phyloP scores from a whole-genome alignment of 2,329 filamentous ascomycete species.

The Pseudogymnoascus destructans region DNA sequence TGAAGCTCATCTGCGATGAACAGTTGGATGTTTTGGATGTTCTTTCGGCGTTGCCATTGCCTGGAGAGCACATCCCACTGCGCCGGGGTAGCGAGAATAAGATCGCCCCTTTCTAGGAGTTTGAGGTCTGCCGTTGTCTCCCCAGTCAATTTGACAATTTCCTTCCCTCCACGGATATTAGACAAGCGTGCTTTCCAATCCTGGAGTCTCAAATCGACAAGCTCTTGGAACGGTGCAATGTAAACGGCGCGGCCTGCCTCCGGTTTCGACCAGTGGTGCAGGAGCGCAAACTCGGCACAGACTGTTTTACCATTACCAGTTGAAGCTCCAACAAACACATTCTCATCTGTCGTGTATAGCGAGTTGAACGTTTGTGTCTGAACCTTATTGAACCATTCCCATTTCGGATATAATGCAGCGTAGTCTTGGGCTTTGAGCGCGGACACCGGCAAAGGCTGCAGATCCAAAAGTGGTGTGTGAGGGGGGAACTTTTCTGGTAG shows the following conservation, averaged over 20 bases:
- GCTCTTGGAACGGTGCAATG: conserved; percentile 85
- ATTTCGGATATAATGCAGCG: conserved; percentile 65
- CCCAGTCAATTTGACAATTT: conserved; percentile 83
- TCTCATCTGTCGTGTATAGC: conserved; percentile 80
- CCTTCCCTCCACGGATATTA: conserved; percentile 66
- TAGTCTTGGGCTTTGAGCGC: conserved; percentile 81
- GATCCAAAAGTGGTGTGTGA: conserved; percentile 80
- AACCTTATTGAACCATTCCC: conserved; percentile 88
- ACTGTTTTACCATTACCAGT: conserved; percentile 94
- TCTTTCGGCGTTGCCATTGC: conserved; percentile 94
- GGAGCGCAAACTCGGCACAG: conserved; percentile 84
- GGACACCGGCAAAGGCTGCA: conserved; percentile 80
- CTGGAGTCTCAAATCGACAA: conserved; percentile 67
- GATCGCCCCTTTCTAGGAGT: conserved; percentile 71
- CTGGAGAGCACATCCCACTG: conserved; percentile 96
- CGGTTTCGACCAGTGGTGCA: conserved; percentile 70
- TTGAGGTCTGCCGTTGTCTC: conserved; percentile 86
- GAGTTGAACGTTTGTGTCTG: conserved; percentile 97
- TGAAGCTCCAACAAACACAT: conserved; percentile 84
- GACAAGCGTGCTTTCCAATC: conserved; percentile 76
- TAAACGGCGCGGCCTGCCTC: conserved; percentile 76
- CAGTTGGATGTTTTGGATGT: conserved; percentile 76
- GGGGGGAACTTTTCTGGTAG: conserved; percentile 91
- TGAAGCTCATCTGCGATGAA: conserved; percentile 95
- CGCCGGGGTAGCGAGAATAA: conserved; percentile 80